phyloP scores from a whole-genome alignment of 75 land plant species.

The Pseudotsuga menziesii region DNA sequence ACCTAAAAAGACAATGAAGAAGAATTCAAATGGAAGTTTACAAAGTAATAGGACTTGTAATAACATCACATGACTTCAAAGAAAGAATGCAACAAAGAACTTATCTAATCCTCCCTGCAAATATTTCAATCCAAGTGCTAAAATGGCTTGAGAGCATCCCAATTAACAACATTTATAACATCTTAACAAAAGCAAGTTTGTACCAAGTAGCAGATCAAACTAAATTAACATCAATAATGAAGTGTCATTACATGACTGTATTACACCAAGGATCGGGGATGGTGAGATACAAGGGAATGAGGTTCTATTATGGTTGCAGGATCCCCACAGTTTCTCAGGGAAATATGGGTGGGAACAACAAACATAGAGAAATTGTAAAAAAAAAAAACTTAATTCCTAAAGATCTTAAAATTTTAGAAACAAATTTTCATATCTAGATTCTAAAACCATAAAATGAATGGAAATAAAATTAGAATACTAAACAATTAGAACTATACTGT shows the following conservation, averaged over 20 bases:
- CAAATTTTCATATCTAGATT: neutral
- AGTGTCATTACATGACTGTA: neutral
- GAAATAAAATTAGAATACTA: too few relatives aligned
- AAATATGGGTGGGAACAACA: neutral
- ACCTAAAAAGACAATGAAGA: conserved; percentile 48
- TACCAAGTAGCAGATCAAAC: neutral
- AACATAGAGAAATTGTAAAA: neutral
- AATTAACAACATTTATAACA: neutral
- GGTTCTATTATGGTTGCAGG: neutral
- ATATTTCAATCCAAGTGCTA: neutral
- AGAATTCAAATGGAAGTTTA: neutral
- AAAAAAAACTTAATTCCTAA: too few relatives aligned
- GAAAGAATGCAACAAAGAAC: neutral
- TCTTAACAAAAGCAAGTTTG: neutral
- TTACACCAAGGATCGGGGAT: neutral
- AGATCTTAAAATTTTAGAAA: too few relatives aligned
- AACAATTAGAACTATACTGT: too few relatives aligned
- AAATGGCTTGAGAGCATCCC: neutral
- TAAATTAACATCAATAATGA: neutral
- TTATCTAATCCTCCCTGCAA: neutral
- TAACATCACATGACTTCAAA: neutral
- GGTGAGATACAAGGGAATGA: neutral
- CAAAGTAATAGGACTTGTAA: neutral
- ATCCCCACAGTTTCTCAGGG: neutral
- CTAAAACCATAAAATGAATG: neutral